Percentiles rank a stretch among this genome's conserved stretches.
Evolutionary conservation across 2,329 filamentous ascomycete species (phyloP).

Genomic region (Monosporascus sp.): DNA sequence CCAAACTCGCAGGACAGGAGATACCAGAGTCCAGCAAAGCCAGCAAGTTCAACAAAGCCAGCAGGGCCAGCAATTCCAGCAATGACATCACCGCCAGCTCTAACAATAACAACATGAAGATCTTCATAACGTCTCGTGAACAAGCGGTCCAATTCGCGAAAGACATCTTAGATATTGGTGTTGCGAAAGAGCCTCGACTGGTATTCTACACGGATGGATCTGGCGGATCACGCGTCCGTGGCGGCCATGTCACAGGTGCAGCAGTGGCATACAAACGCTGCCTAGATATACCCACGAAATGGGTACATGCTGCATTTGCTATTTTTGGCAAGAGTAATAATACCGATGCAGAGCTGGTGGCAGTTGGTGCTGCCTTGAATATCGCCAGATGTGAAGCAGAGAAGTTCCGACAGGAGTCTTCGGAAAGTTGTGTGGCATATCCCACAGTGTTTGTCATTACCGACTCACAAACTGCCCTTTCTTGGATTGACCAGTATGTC

Average conservation of each 20-base stretch:
- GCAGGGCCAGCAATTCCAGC: no score
- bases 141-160: background rate
- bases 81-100: background rate
- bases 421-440: background rate
- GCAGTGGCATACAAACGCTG: background rate
- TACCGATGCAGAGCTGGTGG: background rate
- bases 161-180: background rate
- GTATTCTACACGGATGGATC: background rate
- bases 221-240: background rate
- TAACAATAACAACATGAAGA: background rate
- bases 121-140: background rate
- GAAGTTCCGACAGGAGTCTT: background rate
- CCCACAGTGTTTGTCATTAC: background rate
- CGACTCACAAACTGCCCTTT: background rate
- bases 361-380: background rate
- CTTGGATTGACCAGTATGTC: background rate
- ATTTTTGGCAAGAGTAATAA: background rate
- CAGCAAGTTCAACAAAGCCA: no score
- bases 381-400: background rate
- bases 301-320: background rate
- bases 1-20: no score
- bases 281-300: background rate
- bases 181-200: background rate
- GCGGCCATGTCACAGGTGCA: background rate
- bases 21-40: no score